Evolutionary conservation across 1,284 basidiomycete species (phyloP).

Genomic region (Cyathus olla): DNA sequence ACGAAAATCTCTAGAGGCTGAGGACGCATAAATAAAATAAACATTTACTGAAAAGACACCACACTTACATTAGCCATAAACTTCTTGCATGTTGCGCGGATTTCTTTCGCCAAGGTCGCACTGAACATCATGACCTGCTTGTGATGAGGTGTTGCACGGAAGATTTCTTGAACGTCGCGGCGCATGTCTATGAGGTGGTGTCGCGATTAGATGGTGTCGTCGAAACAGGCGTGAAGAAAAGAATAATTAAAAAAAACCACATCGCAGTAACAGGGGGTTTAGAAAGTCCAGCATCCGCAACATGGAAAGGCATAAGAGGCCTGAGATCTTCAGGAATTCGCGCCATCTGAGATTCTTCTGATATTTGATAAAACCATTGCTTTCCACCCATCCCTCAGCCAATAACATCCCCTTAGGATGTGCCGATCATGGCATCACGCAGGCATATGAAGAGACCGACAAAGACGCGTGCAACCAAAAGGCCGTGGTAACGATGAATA

Average conservation of each 20-base stretch:
- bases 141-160: constrained; percentile 99
- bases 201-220: constrained; percentile 74
- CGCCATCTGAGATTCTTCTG: neutral
- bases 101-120: constrained; percentile 97
- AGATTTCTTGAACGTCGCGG: constrained; percentile 99
- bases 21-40: constrained; percentile 11
- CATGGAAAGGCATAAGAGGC: neutral
- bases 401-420: constrained; percentile 34
- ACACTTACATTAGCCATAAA: constrained; percentile 97
- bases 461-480: constrained; percentile 45
- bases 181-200: constrained; percentile 95
- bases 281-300: neutral
- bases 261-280: constrained; percentile 3
- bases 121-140: constrained; percentile 99
- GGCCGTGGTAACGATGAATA: constrained; percentile 54
- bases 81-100: constrained; percentile 98
- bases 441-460: constrained; percentile 12
- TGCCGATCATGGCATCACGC: constrained; percentile 23
- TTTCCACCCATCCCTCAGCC: constrained; percentile 12
- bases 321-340: neutral
- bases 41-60: neutral
- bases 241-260: constrained; percentile 55
- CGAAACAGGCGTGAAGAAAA: constrained; percentile 57
- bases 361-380: neutral
- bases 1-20: constrained; percentile 99